Evolutionary conservation across 2,329 filamentous ascomycete species (phyloP), one percentile per base, ranked within the genome.

Genomic region (Leptosphaerulina australis): DNA sequence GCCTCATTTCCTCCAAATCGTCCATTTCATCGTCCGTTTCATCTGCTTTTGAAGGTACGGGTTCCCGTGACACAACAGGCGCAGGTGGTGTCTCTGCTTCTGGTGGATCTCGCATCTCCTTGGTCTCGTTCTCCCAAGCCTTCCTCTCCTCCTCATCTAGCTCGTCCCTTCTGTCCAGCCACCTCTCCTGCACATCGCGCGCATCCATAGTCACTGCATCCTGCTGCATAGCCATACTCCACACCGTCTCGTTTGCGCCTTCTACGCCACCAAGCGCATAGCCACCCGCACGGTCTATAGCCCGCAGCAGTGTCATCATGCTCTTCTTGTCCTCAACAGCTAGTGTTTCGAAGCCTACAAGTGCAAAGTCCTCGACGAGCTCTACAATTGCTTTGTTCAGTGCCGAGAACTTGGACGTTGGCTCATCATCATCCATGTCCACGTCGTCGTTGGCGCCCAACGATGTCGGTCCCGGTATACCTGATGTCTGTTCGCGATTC

Each of bases 271-370:
- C 92, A 76, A 99, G 97, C 0, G 91, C 88, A 74, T 97, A 97
- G 0, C 94, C 94, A 8, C 90, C 88, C 0, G 94, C 93, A 31
- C 94, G 84, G 71, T 99, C 94, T 66, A 99, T 92, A 0, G 93
- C 87, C 35, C 88, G 85, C 41, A 99, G 77, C 3, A 99, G 79
- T 62, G 89, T 87, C 84, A 95, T 95, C 91, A 99, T 97, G 69
- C 90, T 95, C 75, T 88, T 90, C 73, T 96, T 97, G 69, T 99
- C 94, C 74, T 99, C 94, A 1, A 99, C 91, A 0, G 94, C 92
- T 22, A 99, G 77, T 0, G 95, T 95, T 70, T 97, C 92, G 67
- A 96, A 99, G 0, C 86, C 85, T 2, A 99, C 91, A 3, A 99
- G 81, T 0, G 88, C 88, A 70, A 97, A 97, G 65, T 88, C 90